Evolutionary conservation across 2,329 filamentous ascomycete genomes (phyloP).

Genomic region (Ramichloridium luteum): DNA sequence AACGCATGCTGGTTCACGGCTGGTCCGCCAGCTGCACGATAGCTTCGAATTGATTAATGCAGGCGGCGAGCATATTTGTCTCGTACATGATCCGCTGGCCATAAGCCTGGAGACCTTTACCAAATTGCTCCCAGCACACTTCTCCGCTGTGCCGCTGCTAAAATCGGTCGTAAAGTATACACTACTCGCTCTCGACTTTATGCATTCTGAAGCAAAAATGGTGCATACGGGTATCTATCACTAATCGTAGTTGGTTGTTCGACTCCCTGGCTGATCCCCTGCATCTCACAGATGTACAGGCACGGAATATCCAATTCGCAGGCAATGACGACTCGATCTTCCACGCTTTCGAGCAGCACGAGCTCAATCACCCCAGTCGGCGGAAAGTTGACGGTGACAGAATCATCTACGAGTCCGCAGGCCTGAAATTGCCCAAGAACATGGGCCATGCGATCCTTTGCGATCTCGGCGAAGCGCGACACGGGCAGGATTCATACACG

Average conservation of each 20-base stretch:
- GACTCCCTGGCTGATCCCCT: too few relatives aligned
- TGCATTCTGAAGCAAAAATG: conserved; percentile 1
- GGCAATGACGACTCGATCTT: conserved; percentile 1
- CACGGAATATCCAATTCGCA: background rate
- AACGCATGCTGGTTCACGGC: background rate
- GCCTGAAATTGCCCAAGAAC: conserved; percentile 1
- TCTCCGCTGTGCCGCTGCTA: conserved; percentile 3
- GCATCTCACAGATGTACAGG: too few relatives aligned
- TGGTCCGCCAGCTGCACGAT: conserved; percentile 2
- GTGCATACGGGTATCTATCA: conserved; percentile 6
- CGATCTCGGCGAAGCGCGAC: conserved; percentile 26
- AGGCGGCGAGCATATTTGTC: conserved; percentile 8
- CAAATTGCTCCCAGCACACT: conserved; percentile 1
- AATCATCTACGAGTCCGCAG: conserved; percentile 1
- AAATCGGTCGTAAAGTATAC: conserved; percentile 1
- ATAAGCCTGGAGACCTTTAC: conserved; percentile 5
- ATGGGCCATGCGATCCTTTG: conserved; percentile 18
- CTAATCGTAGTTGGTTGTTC: background rate
- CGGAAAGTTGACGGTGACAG: conserved; percentile 1
- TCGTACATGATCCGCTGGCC: conserved; percentile 8
- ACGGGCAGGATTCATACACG: conserved; percentile 19
- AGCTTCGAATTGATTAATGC: conserved; percentile 8
- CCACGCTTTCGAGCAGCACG: background rate
- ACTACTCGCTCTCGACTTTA: conserved; percentile 1
- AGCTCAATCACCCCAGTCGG: background rate